Conservation (phyloP, 805 yeast genomes). For the Candida coleopterorum region DNA sequence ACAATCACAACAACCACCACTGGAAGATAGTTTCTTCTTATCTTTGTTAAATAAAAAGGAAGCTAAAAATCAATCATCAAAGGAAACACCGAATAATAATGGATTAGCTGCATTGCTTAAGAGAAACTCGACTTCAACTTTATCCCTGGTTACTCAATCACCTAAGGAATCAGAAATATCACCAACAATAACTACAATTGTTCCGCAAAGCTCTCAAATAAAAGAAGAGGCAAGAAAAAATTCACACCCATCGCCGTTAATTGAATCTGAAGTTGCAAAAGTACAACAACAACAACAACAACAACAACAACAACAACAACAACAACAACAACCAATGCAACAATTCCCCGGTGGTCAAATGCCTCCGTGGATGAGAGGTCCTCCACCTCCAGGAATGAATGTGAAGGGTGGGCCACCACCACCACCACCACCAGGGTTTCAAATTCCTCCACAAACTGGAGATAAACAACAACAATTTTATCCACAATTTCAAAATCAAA, state of each 20-base stretch:
- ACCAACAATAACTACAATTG: neutral
- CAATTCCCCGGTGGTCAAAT: slow-evolving; percentile 11
- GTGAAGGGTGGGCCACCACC: slow-evolving; percentile 1
- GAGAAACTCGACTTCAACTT: neutral
- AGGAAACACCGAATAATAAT: slow-evolving; percentile 1
- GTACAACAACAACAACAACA: slow-evolving; percentile 6
- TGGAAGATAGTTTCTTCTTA: slow-evolving; percentile 44
- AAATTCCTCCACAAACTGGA: slow-evolving; percentile 11
- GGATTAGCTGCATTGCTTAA: slow-evolving; percentile 7
- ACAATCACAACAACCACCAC: neutral
- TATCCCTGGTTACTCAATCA: neutral
- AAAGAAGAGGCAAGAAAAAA: neutral
- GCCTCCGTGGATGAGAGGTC: slow-evolving; percentile 23
- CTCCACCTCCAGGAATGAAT: slow-evolving; percentile 1
- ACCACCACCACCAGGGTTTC: slow-evolving; percentile 13
- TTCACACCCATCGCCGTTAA: slow-evolving; percentile 2
- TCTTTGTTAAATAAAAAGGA: slow-evolving; percentile 39
- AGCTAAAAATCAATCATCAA: neutral
- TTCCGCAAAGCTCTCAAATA: neutral
- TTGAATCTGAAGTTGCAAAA: neutral
- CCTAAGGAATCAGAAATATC: neutral
- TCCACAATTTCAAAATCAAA: slow-evolving; percentile 4
- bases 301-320: slow-evolving; percentile 4
- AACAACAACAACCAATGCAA: slow-evolving; percentile 5
- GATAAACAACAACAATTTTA: slow-evolving; percentile 6